phyloP scores from a whole-genome alignment of 2,329 filamentous ascomycete genomes.

The Xylaria sp. region DNA sequence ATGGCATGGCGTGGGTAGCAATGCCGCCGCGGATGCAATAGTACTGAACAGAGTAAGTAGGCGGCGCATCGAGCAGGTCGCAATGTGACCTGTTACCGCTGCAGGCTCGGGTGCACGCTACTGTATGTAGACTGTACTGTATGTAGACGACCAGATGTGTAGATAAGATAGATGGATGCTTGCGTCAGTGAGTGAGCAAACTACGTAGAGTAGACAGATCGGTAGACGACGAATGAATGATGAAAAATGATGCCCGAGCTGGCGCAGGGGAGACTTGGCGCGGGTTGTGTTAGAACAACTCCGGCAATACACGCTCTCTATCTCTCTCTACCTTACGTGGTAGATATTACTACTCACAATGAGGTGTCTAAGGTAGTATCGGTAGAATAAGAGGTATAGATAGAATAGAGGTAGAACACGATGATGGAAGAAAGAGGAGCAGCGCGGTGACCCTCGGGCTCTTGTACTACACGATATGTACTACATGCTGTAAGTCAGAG shows the following conservation, averaged over 20 bases:
- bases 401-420: background rate
- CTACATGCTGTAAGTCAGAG: background rate
- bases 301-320: too few species aligned
- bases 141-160: background rate
- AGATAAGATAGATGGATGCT: background rate
- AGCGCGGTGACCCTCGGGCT: too few species aligned
- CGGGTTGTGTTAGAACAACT: too few species aligned
- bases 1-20: slow-evolving; percentile 12
- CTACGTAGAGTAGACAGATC: background rate
- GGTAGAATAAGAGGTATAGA: background rate
- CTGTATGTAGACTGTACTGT: too few species aligned
- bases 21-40: slow-evolving; percentile 21
- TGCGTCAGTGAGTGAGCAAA: background rate
- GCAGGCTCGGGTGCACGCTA: slow-evolving; percentile 11
- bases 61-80: background rate
- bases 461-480: too few species aligned
- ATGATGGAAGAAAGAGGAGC: too few species aligned
- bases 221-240: background rate
- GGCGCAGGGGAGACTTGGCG: too few species aligned
- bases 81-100: slow-evolving; percentile 20
- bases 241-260: background rate
- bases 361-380: too few species aligned
- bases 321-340: background rate
- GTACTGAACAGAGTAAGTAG: background rate
- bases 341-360: background rate